Percentiles rank a stretch among this genome's conserved stretches.
phyloP scores from a whole-genome alignment of 257 asterid genomes.

The Ajuga chamaepitys region DNA sequence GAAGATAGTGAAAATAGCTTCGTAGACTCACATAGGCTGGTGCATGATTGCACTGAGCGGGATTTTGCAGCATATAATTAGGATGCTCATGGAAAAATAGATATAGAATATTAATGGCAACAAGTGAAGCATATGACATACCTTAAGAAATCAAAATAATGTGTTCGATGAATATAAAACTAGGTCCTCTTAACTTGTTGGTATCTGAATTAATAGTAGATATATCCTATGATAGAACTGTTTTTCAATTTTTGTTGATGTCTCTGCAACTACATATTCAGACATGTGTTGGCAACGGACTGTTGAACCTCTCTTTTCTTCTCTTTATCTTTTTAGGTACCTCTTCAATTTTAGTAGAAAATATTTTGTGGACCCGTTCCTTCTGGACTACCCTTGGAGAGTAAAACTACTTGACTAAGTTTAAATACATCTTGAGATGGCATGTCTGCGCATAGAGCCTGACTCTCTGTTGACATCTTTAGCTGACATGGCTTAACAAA shows the following conservation, averaged over 20 bases:
- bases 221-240: not conserved
- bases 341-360: slow-evolving; percentile 7
- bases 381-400: not conserved
- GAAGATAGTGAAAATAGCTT: not conserved
- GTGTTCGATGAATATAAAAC: not conserved
- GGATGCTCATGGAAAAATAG: not conserved
- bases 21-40: not conserved
- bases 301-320: slow-evolving; percentile 11
- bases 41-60: not conserved
- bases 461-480: not conserved
- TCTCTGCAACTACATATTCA: slow-evolving; percentile 1
- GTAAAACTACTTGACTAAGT: not conserved
- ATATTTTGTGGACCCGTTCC: not conserved
- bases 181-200: slow-evolving; percentile 1
- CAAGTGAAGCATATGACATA: not conserved
- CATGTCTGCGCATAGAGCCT: not conserved
- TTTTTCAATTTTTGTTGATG: slow-evolving; percentile 1
- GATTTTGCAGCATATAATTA: not conserved
- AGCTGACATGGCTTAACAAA: not conserved
- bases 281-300: not conserved
- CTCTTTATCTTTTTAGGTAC: slow-evolving; percentile 4
- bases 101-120: not conserved
- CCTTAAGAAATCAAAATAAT: not conserved
- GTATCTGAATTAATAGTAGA: slow-evolving; percentile 1
- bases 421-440: not conserved